Conservation (phyloP, 140 eudicot genomes). For the Erigeron philadelphicus region DNA sequence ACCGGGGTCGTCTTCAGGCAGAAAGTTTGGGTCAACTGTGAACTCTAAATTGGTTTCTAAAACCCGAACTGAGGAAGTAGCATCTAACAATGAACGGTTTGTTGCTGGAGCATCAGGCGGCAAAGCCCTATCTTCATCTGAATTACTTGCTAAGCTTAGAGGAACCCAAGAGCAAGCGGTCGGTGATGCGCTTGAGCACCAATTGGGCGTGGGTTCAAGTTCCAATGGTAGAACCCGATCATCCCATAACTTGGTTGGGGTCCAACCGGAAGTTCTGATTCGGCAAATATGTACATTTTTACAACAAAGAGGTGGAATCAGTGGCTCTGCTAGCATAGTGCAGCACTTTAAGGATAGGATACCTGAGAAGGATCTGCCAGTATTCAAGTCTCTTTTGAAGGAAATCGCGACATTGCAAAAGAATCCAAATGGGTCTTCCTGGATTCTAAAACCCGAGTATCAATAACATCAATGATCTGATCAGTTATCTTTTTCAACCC, state of each 20-base stretch:
- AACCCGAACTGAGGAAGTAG: conserved; percentile 35
- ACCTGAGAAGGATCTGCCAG: conserved; percentile 70
- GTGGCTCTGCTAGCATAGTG: conserved; percentile 68
- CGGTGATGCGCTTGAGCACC: conserved; percentile 78
- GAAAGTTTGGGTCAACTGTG: conserved; percentile 81
- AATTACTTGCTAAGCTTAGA: conserved; percentile 61
- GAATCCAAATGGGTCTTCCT: conserved; percentile 54
- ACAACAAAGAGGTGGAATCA: conserved; percentile 62
- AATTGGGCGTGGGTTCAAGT: conserved; percentile 44
- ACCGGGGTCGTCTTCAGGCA: conserved; percentile 44
- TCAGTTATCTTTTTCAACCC: background rate
- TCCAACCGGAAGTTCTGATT: conserved; percentile 72
- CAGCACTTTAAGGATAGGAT: conserved; percentile 68
- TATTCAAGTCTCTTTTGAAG: conserved; percentile 81
- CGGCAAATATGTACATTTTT: conserved; percentile 82
- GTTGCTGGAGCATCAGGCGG: conserved; percentile 74
- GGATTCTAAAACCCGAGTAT: conserved; percentile 81
- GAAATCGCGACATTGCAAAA: conserved; percentile 77
- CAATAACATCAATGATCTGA: conserved; percentile 28
- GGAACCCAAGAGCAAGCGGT: conserved; percentile 66
- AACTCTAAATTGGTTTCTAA: conserved; percentile 40
- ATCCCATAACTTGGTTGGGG: conserved; percentile 42
- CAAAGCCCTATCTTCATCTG: conserved; percentile 73
- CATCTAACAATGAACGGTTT: conserved; percentile 31
- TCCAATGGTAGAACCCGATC: conserved; percentile 28